Evolutionary conservation across 2,329 filamentous ascomycete species (phyloP).

Genomic region (Diplodia sapinea): DNA sequence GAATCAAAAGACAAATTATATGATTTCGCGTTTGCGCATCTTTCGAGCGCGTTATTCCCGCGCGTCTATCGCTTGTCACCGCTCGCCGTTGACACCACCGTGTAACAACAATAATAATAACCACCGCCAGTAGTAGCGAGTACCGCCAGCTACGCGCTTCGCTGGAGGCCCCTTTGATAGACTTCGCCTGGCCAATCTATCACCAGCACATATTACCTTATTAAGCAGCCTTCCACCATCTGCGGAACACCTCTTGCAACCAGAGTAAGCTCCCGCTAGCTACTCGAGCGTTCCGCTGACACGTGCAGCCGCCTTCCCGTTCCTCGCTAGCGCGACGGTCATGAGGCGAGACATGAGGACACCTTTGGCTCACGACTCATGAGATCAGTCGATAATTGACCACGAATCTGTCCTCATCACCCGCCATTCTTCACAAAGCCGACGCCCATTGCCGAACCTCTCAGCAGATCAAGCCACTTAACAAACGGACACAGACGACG

Average conservation of each 20-base stretch:
- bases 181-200: too few species aligned
- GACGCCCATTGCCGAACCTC: slow-evolving; percentile 7
- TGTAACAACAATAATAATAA: too few species aligned
- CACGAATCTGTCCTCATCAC: not conserved
- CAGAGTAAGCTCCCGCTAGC: not conserved
- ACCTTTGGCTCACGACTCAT: not conserved
- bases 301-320: not conserved
- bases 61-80: too few species aligned
- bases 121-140: too few species aligned
- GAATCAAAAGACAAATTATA: too few species aligned
- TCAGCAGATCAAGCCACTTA: slow-evolving; percentile 7
- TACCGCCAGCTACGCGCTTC: too few species aligned
- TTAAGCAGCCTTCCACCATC: not conserved
- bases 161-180: too few species aligned
- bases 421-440: not conserved
- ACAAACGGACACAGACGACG: not conserved
- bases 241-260: not conserved
- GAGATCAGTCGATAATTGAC: not conserved
- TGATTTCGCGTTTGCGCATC: too few species aligned
- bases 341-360: not conserved
- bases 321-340: not conserved
- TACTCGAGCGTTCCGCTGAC: not conserved
- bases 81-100: too few species aligned
- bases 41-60: too few species aligned
- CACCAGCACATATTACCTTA: too few species aligned